Conservation (phyloP, 2,329 filamentous ascomycete genomes). For the Peltaster fructicola region DNA sequence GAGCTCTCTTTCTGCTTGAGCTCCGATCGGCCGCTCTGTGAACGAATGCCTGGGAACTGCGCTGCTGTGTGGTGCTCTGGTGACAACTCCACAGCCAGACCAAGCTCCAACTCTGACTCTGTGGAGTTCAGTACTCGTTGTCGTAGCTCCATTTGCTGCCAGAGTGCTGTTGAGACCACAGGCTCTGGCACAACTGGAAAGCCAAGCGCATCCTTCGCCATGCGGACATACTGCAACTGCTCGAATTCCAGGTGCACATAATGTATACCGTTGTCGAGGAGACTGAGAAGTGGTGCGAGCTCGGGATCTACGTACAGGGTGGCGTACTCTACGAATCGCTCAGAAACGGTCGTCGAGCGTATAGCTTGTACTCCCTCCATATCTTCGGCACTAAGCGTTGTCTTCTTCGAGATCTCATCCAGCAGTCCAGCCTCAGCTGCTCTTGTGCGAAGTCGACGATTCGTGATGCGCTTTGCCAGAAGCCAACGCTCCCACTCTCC, state of each 20-base stretch:
- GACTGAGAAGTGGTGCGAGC: conserved; percentile 35
- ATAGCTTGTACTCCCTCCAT: conserved; percentile 32
- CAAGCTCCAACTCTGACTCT: conserved; percentile 35
- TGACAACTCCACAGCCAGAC: conserved; percentile 28
- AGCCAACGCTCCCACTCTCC: conserved; percentile 42
- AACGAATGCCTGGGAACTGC: no score
- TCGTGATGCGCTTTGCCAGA: conserved; percentile 35
- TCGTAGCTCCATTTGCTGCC: conserved; percentile 39
- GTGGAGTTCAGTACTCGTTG: conserved; percentile 36
- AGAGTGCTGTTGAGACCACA: conserved; percentile 37
- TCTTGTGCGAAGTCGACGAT: conserved; percentile 30
- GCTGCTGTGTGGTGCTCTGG: conserved; percentile 24
- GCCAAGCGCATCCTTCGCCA: conserved; percentile 34
- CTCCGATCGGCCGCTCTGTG: conserved; percentile 2
- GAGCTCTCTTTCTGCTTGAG: no score
- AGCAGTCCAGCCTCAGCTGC: conserved; percentile 32
- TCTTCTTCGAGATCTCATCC: conserved; percentile 26
- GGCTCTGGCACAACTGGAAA: conserved; percentile 37
- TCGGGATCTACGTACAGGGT: conserved; percentile 36
- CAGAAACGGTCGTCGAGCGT: conserved; percentile 23
- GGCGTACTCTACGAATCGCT: conserved; percentile 31
- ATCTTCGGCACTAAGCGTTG: no score
- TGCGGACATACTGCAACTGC: conserved; percentile 37
- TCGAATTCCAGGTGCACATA: conserved; percentile 43
- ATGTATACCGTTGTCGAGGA: conserved; percentile 41